Conservation (phyloP, 139 green algal species). For the Micractinium sp. region DNA sequence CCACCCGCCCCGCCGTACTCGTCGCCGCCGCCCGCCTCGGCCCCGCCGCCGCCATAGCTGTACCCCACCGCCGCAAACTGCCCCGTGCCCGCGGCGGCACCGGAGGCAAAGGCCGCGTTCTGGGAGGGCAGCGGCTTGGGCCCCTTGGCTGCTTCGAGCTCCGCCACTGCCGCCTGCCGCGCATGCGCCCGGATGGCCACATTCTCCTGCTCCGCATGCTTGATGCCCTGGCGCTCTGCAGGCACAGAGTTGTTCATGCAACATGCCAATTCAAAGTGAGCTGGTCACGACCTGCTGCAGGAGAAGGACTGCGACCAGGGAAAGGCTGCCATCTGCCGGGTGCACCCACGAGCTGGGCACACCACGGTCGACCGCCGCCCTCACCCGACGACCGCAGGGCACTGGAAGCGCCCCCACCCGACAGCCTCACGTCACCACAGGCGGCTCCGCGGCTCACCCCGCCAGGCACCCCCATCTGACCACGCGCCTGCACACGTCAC, state of each 20-base stretch:
- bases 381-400: no score
- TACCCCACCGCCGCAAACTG: slow-evolving; percentile 70
- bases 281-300: background rate
- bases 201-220: slow-evolving; percentile 59
- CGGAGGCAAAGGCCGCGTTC: background rate
- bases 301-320: background rate
- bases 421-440: no score
- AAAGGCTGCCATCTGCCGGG: background rate
- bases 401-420: no score
- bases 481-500: no score
- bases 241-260: no score
- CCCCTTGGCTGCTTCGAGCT: slow-evolving; percentile 9
- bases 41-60: slow-evolving; percentile 51
- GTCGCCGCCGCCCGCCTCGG: background rate
- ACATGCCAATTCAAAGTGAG: no score
- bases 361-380: no score
- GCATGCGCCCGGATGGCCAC: slow-evolving; percentile 65
- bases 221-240: slow-evolving; percentile 30
- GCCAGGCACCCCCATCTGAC: no score
- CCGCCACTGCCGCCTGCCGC: slow-evolving; percentile 37
- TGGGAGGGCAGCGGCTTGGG: slow-evolving; percentile 30
- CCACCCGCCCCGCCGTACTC: background rate
- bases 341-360: no score
- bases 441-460: no score
- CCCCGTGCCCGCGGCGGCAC: slow-evolving; percentile 47